These are phyloP conservation scores for Mycosphaerella sp. DNA, from an alignment of 2,329 filamentous ascomycete species.

Conservation along the genomic window DNA sequence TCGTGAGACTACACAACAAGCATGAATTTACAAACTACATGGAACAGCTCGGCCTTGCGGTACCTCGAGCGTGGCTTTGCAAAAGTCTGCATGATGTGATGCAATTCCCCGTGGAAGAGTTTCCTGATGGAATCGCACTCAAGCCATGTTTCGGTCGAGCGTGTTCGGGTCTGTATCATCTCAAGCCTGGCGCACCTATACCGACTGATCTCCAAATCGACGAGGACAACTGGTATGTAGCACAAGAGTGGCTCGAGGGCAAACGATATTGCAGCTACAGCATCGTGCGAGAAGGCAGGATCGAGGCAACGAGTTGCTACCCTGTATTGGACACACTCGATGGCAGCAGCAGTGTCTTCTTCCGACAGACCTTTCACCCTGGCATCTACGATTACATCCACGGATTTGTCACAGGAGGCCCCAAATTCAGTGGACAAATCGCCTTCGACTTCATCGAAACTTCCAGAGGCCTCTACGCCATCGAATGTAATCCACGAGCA, in stretches of 20 bases:
- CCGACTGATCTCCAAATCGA: conserved; percentile 15
- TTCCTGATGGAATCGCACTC: conserved; percentile 24
- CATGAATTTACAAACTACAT: conserved; percentile 28
- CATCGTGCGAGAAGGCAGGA: conserved; percentile 24
- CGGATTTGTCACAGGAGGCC: conserved; percentile 17
- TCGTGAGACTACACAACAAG: conserved; percentile 31
- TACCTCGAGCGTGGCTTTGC: conserved; percentile 26
- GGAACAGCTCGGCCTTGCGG: conserved; percentile 21
- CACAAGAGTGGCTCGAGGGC: conserved; percentile 32
- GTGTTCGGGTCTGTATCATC: conserved; percentile 14
- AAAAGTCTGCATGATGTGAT: conserved; percentile 21
- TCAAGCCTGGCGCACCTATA: conserved; percentile 12
- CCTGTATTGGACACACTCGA: conserved; percentile 31
- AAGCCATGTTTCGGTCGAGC: conserved; percentile 31
- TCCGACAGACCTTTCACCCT: conserved; percentile 21
- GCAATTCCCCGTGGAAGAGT: conserved; percentile 17
- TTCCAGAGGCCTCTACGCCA: conserved; percentile 21
- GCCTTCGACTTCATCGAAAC: conserved; percentile 31
- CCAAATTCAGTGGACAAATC: conserved; percentile 21
- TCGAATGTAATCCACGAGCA: conserved; percentile 30
- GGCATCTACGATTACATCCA: conserved; percentile 26
- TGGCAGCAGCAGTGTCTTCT: conserved; percentile 28
- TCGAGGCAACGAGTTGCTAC: conserved; percentile 28
- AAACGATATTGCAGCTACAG: conserved; percentile 30
- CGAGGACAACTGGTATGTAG: conserved; percentile 21